Base-by-base conservation (phyloP, 768 basidiomycete genomes). In the Lactarius hengduanensis region DNA sequence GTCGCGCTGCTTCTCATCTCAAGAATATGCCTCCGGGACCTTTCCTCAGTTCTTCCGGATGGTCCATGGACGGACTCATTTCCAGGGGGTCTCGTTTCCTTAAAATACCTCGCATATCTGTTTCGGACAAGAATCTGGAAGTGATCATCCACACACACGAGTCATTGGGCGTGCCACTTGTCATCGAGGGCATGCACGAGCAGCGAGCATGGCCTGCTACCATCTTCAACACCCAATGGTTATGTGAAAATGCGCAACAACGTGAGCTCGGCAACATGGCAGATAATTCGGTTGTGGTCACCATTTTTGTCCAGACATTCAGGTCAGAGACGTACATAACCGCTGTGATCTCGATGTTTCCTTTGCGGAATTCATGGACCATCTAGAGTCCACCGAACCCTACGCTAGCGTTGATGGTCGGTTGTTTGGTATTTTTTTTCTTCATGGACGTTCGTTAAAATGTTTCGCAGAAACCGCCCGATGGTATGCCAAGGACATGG, bases 401-500 rank as follows among this genome's bases (percentile, higher is more conserved):
- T 60, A 63, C 38, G 28, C 66, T 9, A 50, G 43, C 36, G 22
- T 8, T n/a, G 53, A 63, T 54, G 66, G 66, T 67, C 9, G 54
- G 26, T 68, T 38, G n/a, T 58, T 22, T 59, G 26, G n/a, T 36
- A 22, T 2, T 28, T 63, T 54, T 34, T 61, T 11, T 32, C 53
- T 63, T 50, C 38, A 20, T 10, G 22, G 26, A 38, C 55, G 18
- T 47, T 65, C 57, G 36, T 57, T 66, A 36, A 41, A 65, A 47
- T 41, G n/a, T 57, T 38, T 30, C 64, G 18, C 69, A 90, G 88
- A 89, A 70, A 71, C 73, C 11, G 83, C 86, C 71, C 79, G 89
- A 34, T 78, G 86, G 10, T 94, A 94, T 71, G 91, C 89, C 26
- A 94, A 94, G 72, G 92, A 94, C 71, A 81, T 83, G 1, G 79